phyloP scores from a whole-genome alignment of 768 basidiomycete species.

The Leccinellum albellum region DNA sequence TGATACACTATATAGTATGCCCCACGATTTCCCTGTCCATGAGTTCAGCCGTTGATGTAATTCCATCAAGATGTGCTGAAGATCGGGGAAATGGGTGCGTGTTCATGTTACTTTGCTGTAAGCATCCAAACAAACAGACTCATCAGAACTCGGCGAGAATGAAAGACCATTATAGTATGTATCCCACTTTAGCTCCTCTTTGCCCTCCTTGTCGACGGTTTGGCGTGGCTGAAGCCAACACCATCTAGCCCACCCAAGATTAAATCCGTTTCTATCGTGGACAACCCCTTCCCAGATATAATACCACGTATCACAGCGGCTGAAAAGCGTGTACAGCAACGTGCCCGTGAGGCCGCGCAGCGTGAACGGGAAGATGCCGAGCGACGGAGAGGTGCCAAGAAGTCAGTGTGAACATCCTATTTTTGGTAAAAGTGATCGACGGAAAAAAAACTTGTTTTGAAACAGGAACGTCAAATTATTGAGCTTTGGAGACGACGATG shows the following conservation, averaged over 20 bases:
- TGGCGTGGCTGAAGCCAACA: neutral
- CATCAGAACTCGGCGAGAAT: slow-evolving; percentile 64
- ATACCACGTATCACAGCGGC: slow-evolving; percentile 94
- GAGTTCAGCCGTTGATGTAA: neutral
- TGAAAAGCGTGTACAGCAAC: slow-evolving; percentile 81
- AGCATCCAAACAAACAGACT: neutral
- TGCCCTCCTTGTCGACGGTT: neutral
- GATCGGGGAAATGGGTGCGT: slow-evolving; percentile 83
- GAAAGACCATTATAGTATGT: slow-evolving; percentile 80
- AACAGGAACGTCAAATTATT: slow-evolving; percentile 82
- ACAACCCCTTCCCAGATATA: slow-evolving; percentile 95
- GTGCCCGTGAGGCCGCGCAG: slow-evolving; percentile 71
- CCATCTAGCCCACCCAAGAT: slow-evolving; percentile 84
- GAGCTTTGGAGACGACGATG: slow-evolving; percentile 81
- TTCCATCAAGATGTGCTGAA: slow-evolving; percentile 72
- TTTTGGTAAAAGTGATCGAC: neutral
- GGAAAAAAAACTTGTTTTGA: neutral
- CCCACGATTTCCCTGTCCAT: neutral
- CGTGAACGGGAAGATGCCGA: slow-evolving; percentile 75
- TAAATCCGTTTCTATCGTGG: slow-evolving; percentile 74
- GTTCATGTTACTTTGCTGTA: neutral
- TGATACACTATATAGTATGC: slow-evolving; percentile 85
- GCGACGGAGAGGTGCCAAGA: slow-evolving; percentile 77
- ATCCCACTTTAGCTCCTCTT: neutral
- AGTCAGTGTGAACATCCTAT: slow-evolving; percentile 46